Conservation (phyloP, 352 stramenopile species). For the Phytophthora fragariaefolia region DNA sequence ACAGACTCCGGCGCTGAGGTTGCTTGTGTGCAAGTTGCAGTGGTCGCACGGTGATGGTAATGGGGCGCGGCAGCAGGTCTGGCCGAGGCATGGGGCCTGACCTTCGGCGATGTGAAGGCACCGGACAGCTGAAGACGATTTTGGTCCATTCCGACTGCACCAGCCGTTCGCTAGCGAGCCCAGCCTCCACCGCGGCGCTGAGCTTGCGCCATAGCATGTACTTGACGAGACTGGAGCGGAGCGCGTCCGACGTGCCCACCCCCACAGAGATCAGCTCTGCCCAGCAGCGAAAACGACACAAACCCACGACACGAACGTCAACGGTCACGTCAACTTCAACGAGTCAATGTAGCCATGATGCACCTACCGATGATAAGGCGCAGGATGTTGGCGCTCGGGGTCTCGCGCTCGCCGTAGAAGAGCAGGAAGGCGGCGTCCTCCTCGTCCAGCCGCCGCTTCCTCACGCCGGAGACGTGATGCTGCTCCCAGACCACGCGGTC, state of each 20-base stretch:
- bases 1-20: conserved; percentile 28
- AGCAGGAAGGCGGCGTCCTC: conserved; percentile 74
- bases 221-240: conserved; percentile 47
- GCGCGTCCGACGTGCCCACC: conserved; percentile 38
- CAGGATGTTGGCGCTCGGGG: conserved; percentile 51
- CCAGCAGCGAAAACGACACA: conserved; percentile 7
- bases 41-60: conserved; percentile 68
- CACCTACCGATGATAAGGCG: conserved; percentile 65
- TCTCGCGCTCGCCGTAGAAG: conserved; percentile 67
- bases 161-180: conserved; percentile 43
- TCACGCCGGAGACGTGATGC: conserved; percentile 20
- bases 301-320: conserved; percentile 4
- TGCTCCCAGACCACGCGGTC: conserved; percentile 19
- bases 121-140: conserved; percentile 70
- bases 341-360: not conserved
- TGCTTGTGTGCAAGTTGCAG: conserved; percentile 49
- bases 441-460: conserved; percentile 53
- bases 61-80: conserved; percentile 55
- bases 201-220: conserved; percentile 66
- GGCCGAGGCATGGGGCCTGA: conserved; percentile 49
- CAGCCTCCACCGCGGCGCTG: conserved; percentile 44
- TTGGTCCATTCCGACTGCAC: conserved; percentile 82
- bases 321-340: conserved; percentile 13
- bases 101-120: conserved; percentile 36
- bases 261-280: conserved; percentile 62